A percentile compares a stretch with the other conserved stretches of the same genome.
phyloP scores from a whole-genome alignment of 1,284 basidiomycete genomes.

The Malassezia japonica region DNA sequence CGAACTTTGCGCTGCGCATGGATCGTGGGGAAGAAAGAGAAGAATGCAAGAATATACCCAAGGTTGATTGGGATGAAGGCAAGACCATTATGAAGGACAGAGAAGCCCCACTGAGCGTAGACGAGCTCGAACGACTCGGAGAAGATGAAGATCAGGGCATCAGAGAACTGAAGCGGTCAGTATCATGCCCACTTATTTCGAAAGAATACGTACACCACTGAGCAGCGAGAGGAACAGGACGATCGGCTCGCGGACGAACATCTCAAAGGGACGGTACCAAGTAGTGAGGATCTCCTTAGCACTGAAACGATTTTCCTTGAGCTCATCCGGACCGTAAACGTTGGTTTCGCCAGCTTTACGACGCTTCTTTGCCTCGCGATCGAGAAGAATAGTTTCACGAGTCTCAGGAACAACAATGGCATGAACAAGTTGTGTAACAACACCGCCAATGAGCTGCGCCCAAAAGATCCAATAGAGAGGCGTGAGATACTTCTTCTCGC shows the following conservation, averaged over 20 bases:
- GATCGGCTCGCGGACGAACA: slow-evolving; percentile 50
- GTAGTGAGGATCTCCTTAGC: slow-evolving; percentile 45
- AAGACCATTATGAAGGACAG: slow-evolving; percentile 42
- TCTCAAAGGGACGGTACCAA: slow-evolving; percentile 49
- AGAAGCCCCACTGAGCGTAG: slow-evolving; percentile 50
- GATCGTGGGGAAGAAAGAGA: slow-evolving; percentile 48
- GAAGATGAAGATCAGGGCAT: slow-evolving; percentile 51
- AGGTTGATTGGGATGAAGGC: slow-evolving; percentile 50
- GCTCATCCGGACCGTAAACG: slow-evolving; percentile 50
- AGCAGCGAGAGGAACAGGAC: slow-evolving; percentile 50
- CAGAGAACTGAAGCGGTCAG: slow-evolving; percentile 34
- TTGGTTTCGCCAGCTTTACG: slow-evolving; percentile 42
- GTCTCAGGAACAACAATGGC: slow-evolving; percentile 51
- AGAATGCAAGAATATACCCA: slow-evolving; percentile 49
- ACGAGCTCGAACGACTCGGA: slow-evolving; percentile 50
- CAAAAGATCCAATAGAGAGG: slow-evolving; percentile 47
- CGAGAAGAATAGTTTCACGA: slow-evolving; percentile 48
- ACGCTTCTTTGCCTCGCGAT: slow-evolving; percentile 48
- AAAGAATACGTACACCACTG: slow-evolving; percentile 34
- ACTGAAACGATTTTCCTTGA: slow-evolving; percentile 46
- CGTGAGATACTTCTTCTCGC: slow-evolving; percentile 5
- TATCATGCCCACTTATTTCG: neutral
- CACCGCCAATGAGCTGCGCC: slow-evolving; percentile 50
- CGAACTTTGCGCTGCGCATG: slow-evolving; percentile 33
- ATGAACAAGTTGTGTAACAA: slow-evolving; percentile 48